These are phyloP conservation scores for Sherardia arvensis DNA, from an alignment of 257 asterid genomes.

Conservation along the genomic window DNA sequence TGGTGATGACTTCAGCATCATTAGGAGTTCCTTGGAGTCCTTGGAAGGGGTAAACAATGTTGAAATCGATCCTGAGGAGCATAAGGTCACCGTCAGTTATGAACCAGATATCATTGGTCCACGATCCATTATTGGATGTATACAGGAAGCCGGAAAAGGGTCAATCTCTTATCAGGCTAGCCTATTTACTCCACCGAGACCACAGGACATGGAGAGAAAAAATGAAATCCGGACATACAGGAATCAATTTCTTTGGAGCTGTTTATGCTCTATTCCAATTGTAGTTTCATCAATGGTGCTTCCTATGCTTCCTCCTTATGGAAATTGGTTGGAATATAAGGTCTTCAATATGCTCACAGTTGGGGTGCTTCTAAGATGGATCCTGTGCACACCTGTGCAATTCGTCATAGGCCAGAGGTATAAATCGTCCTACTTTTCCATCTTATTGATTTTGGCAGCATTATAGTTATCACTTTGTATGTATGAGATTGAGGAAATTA, in stretches of 20 bases:
- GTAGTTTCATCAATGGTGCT: conserved; percentile 77
- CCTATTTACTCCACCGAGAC: conserved; percentile 66
- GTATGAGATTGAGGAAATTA: not conserved
- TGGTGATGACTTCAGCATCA: conserved; percentile 41
- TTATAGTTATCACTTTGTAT: not conserved
- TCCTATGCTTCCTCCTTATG: conserved; percentile 93
- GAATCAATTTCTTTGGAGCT: conserved; percentile 81
- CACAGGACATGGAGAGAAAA: conserved; percentile 62
- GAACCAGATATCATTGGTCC: conserved; percentile 87
- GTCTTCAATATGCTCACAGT: conserved; percentile 69
- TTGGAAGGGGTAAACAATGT: conserved; percentile 78
- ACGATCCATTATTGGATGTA: conserved; percentile 68
- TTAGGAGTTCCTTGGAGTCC: conserved; percentile 46
- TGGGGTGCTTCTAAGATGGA: conserved; percentile 81
- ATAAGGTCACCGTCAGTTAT: conserved; percentile 46
- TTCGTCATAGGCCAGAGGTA: conserved; percentile 90
- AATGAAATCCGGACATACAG: conserved; percentile 55
- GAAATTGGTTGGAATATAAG: conserved; percentile 81
- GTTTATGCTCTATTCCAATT: conserved; percentile 79
- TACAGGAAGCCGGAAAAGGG: conserved; percentile 56
- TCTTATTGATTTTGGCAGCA: not conserved
- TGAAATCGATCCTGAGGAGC: conserved; percentile 47
- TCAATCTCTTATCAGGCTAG: conserved; percentile 49
- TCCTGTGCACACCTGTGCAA: conserved; percentile 95
- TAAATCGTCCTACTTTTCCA: conserved; percentile 1